phyloP scores from a whole-genome alignment of 306 rosid genomes.

The Luffa aegyptiaca region DNA sequence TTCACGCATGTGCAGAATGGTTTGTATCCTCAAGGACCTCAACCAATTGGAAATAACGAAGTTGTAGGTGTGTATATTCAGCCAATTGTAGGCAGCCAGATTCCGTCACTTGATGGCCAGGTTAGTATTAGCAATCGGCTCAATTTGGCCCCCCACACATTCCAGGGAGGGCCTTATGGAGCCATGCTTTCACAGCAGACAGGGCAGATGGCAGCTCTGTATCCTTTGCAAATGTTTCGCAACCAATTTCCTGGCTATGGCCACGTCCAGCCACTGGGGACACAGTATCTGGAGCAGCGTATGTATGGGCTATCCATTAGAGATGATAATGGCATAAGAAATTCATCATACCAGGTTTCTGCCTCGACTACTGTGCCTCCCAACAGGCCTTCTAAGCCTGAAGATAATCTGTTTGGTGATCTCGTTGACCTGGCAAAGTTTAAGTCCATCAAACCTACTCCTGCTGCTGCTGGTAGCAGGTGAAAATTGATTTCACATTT shows the following conservation, averaged over 20 bases:
- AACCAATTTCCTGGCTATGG: slow-evolving; percentile 59
- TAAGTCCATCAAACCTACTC: slow-evolving; percentile 57
- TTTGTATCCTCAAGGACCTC: slow-evolving; percentile 38
- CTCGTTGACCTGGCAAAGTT: slow-evolving; percentile 81
- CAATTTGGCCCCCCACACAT: slow-evolving; percentile 23
- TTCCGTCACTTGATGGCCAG: slow-evolving; percentile 31
- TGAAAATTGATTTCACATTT: slow-evolving; percentile 10
- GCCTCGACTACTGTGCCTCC: slow-evolving; percentile 47
- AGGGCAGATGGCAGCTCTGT: slow-evolving; percentile 36
- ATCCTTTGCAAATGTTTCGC: slow-evolving; percentile 64
- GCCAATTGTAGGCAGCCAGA: slow-evolving; percentile 45
- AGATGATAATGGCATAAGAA: slow-evolving; percentile 39
- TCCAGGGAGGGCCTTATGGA: neutral
- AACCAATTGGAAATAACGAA: slow-evolving; percentile 39
- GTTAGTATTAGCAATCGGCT: slow-evolving; percentile 44
- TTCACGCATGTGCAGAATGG: slow-evolving; percentile 35
- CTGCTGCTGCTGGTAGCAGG: slow-evolving; percentile 46
- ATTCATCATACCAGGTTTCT: slow-evolving; percentile 52
- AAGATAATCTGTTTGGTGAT: slow-evolving; percentile 90
- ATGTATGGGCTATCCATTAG: slow-evolving; percentile 65
- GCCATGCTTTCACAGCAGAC: slow-evolving; percentile 32
- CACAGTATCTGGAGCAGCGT: slow-evolving; percentile 56
- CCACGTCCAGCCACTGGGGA: slow-evolving; percentile 60
- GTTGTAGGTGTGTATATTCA: slow-evolving; percentile 47
- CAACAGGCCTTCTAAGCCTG: slow-evolving; percentile 71